These are phyloP conservation scores for Penicillium atrosanguineum DNA, from an alignment of 495 filamentous ascomycete genomes.

Conservation along the genomic window DNA sequence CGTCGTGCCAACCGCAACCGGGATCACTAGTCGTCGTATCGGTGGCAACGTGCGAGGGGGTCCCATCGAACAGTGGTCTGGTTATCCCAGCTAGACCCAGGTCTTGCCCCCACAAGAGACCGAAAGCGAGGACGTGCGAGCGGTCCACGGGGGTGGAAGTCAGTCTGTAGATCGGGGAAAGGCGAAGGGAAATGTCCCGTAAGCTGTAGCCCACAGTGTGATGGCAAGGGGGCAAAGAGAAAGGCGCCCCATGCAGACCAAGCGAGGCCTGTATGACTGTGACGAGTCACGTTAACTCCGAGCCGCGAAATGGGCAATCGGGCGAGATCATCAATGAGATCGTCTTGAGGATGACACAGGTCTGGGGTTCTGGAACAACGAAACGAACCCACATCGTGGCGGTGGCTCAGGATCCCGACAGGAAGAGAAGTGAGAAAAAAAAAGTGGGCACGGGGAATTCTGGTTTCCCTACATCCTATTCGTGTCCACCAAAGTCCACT, in stretches of 20 bases:
- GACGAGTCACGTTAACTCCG: constrained; percentile 9
- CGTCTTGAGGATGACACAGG: constrained; percentile 8
- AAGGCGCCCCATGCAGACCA: constrained; percentile 4
- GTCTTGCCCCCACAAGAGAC: not conserved
- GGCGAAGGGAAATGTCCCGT: constrained; percentile 6
- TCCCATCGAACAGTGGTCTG: constrained; percentile 14
- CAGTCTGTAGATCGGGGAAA: constrained; percentile 14
- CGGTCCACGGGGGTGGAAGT: constrained; percentile 15
- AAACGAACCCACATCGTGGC: constrained; percentile 27
- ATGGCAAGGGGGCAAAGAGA: not conserved
- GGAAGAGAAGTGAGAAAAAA: constrained; percentile 5
- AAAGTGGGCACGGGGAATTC: constrained; percentile 9
- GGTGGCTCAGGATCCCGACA: constrained; percentile 23
- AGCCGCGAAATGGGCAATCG: not conserved
- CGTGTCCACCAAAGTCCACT: not conserved
- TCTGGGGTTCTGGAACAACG: constrained; percentile 33
- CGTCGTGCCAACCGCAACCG: constrained; percentile 20
- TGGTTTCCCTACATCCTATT: not conserved
- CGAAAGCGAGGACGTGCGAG: constrained; percentile 6
- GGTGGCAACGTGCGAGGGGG: constrained; percentile 15
- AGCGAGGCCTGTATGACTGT: constrained; percentile 18
- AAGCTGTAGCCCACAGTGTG: not conserved
- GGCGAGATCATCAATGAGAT: constrained; percentile 3
- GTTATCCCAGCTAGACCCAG: not conserved
- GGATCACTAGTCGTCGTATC: constrained; percentile 11